Percentiles rank a stretch among this genome's conserved stretches.
phyloP scores from a whole-genome alignment of 495 filamentous ascomycete species.

The Annulohypoxylon nitens region DNA sequence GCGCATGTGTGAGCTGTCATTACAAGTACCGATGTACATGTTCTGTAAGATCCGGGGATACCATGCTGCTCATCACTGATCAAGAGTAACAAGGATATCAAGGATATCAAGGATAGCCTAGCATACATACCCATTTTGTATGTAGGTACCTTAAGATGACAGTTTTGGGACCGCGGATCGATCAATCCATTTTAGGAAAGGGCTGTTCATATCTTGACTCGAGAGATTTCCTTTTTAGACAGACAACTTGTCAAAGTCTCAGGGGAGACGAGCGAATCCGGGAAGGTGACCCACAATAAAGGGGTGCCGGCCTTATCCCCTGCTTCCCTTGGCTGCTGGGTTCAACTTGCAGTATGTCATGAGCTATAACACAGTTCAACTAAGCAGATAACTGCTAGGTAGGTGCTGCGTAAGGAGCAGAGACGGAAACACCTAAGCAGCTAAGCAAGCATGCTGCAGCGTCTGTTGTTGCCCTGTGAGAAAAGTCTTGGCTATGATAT shows the following conservation, averaged over 20 bases:
- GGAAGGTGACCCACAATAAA: conserved; percentile 30
- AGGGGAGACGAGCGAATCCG: conserved; percentile 39
- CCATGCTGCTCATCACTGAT: conserved; percentile 44
- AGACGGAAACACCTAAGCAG: background rate
- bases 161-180: conserved; percentile 26
- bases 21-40: conserved; percentile 31
- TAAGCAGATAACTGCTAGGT: background rate
- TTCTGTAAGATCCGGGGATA: conserved; percentile 44
- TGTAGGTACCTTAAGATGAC: conserved; percentile 36
- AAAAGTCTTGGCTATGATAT: conserved; percentile 6
- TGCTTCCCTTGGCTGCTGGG: background rate
- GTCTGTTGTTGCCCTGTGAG: background rate
- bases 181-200: conserved; percentile 26
- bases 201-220: conserved; percentile 39
- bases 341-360: conserved; percentile 11
- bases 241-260: conserved; percentile 38
- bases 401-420: background rate
- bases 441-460: background rate
- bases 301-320: background rate
- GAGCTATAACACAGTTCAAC: conserved; percentile 15
- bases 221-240: conserved; percentile 47
- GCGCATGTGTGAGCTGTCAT: conserved; percentile 1
- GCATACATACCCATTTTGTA: conserved; percentile 1
- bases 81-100: conserved; percentile 11
- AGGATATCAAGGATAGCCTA: conserved; percentile 2